Conservation (phyloP, 1,284 basidiomycete genomes). For the Rhodotorula glutinis region DNA sequence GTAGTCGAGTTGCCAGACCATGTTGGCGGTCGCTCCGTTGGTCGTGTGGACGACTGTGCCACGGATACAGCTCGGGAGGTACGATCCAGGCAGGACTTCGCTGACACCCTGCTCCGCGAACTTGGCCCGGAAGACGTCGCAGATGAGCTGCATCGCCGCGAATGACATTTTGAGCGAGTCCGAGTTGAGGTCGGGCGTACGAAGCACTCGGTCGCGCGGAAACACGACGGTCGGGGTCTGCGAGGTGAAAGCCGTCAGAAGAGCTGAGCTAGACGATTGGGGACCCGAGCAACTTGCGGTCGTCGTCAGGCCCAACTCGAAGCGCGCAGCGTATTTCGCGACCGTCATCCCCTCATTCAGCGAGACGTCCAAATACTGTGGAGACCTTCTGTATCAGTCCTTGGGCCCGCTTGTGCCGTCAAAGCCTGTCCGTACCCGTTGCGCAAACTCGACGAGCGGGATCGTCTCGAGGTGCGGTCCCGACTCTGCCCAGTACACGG, state of each 20-base stretch:
- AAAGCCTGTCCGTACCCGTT: conserved; percentile 5
- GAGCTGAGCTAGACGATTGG: background rate
- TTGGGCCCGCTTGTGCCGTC: too few species aligned
- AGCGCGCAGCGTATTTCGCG: conserved; percentile 43
- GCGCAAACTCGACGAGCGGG: conserved; percentile 18
- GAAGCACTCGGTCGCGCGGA: conserved; percentile 14
- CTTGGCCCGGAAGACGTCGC: background rate
- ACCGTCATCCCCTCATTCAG: conserved; percentile 35
- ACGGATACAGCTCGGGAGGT: conserved; percentile 29
- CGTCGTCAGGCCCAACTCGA: conserved; percentile 43
- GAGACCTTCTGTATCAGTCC: conserved; percentile 10
- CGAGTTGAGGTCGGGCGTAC: conserved; percentile 22
- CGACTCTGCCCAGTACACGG: conserved; percentile 39
- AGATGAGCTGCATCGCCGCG: conserved; percentile 8
- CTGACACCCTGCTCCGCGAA: background rate
- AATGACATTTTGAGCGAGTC: conserved; percentile 26
- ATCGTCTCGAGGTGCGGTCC: conserved; percentile 15
- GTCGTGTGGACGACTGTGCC: background rate
- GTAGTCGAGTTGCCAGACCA: conserved; percentile 34
- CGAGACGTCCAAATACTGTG: conserved; percentile 35
- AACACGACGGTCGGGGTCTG: conserved; percentile 29
- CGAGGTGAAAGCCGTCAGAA: background rate
- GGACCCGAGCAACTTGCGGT: conserved; percentile 26
- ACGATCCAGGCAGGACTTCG: conserved; percentile 8
- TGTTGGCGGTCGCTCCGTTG: background rate